Conservation (phyloP, 768 basidiomycete genomes). For the Lactarius hengduanensis region DNA sequence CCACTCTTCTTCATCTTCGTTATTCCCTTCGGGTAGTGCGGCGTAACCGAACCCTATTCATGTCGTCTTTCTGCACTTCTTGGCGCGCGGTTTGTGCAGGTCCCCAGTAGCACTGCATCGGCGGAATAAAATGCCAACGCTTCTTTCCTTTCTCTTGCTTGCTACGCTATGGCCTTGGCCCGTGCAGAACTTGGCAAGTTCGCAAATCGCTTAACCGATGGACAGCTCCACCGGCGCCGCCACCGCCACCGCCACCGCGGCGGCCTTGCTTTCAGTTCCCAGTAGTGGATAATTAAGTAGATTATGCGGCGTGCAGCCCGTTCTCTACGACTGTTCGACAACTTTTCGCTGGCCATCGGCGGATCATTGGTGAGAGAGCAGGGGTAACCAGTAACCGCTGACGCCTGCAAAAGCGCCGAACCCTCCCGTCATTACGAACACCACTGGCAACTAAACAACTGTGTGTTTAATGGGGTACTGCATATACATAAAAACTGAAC, state of each 20-base stretch:
- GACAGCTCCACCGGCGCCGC: not conserved
- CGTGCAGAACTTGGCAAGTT: not conserved
- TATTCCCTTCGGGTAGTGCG: constrained; percentile 1
- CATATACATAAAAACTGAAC: not conserved
- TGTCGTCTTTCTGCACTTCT: not conserved
- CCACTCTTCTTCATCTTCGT: not conserved
- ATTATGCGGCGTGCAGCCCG: not conserved
- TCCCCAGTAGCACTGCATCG: not conserved
- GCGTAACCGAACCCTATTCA: not conserved
- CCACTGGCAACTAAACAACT: not conserved
- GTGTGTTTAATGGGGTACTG: not conserved
- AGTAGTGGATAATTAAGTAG: not conserved
- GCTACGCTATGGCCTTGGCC: not conserved
- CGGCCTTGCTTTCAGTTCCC: not conserved
- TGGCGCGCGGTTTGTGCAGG: not conserved
- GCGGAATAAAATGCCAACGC: not conserved
- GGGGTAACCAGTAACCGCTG: not conserved
- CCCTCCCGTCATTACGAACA: not conserved
- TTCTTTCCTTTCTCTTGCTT: not conserved
- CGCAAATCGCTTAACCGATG: not conserved
- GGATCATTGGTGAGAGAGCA: not conserved
- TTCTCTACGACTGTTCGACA: not conserved
- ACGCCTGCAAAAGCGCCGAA: not conserved
- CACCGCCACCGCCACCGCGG: constrained; percentile 1
- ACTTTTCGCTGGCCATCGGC: not conserved